Evolutionary conservation across 2,329 filamentous ascomycete species (phyloP), one percentile per base, ranked within the genome.

Genomic region (Botryotinia narcissicola): DNA sequence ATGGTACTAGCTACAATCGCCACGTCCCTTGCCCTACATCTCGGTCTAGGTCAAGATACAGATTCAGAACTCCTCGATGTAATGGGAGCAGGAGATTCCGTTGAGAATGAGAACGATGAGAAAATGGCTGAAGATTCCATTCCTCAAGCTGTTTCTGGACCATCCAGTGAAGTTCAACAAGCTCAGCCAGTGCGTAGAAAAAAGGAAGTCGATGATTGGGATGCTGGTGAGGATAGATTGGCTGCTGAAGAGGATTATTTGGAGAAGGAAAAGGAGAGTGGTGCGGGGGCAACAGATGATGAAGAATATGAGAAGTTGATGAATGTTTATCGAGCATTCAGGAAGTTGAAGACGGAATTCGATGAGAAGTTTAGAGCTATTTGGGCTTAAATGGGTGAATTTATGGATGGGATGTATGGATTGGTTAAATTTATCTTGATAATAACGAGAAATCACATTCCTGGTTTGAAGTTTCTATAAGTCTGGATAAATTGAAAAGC

Each of bases 1-100:
- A 84, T 88, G 32, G 80, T 91, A 0, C 84, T 93, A 0, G 91
- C 91, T 0, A 93, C 93, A 16, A 93, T 96, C 76, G 87, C 92
- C 48, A 90, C 90, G 0, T 89, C 87, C 66, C 80, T 93, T 2
- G 84, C 84, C 9, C 87, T 87, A 75, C 87, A 90, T 77, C 83
- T 90, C 75, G 86, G 86, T 32, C 82, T 87, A 14, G 84, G 84
- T 48, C 82, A 84, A 70, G 85, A 86, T 71, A 82, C 87, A 12
- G 86, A 88, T 64, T 82, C 83, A 0, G 82, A 84, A 48, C 81
- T 80, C 29, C 80, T 82, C 4, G 81, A 84, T 61, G 78, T 87
- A 18, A 83, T 85, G 76, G 86, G 86, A 59, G 82, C 84, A 62
- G 84, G 86, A 42, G 86, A 88, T 66, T 83, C 84, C 4, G 83